Base-by-base conservation (phyloP, 1,139 yeast genomes). In the Kazachstania sp. region DNA sequence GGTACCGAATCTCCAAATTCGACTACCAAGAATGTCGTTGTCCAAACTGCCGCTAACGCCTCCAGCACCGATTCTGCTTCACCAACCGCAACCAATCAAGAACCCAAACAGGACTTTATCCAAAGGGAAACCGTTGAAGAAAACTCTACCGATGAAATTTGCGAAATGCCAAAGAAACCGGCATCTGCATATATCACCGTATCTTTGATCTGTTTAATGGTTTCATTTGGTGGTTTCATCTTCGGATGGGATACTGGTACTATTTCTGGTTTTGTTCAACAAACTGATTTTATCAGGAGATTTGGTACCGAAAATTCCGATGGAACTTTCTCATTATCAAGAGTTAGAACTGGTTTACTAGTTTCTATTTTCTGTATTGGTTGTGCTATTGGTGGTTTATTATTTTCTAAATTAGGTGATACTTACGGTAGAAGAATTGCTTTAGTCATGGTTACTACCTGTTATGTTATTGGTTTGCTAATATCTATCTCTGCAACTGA, bases 161-260 rank as follows among this genome's bases (percentile, higher is more conserved):
- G n/a, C 16, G 41, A 39, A 16, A 39, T 39, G 32, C 42, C 42
- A 26, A 20, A 18, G 28, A 39, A 39, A 20, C 42, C 42, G 6
- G 35, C 36, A 9, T 39, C 42, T 18, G 42, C 35, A 13, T 39
- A 39, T 15, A 18, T 39, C 15, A 18, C 36, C 9, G 42, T 39
- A 3, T 30, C 36, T 9, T 30, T 29, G 15, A 18, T 39, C 23
- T 39, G 42, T 28, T 28, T 39, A 29, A 30, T 39, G 36, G 36
- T 39, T 6, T 29, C 42, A n/a, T 39, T 39, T 32, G 42, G 42
- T 30, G 42, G 42, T 7, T 39, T 39, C 28, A 30, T 39, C 42
- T 39, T 39, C 16, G 42, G 42, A 3, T 39, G 42, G 42, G 42
- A 39, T 39, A 39, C 42, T 6, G 42, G 42, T 18, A 39, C 42